phyloP scores from a whole-genome alignment of 768 basidiomycete species.

The Rhizopogon sp. region DNA sequence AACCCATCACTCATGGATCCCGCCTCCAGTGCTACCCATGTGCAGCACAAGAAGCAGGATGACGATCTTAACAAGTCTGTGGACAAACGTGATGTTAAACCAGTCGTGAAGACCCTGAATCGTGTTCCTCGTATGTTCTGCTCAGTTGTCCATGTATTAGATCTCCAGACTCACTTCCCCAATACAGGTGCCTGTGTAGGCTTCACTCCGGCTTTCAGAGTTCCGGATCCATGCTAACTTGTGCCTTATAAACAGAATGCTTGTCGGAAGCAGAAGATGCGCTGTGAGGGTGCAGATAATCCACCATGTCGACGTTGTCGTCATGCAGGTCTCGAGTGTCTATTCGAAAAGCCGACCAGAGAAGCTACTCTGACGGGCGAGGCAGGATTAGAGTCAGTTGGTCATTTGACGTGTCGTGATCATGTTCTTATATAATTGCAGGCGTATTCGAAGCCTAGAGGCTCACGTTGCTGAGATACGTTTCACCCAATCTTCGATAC shows the following conservation, averaged over 20 bases:
- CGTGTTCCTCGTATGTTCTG: conserved; percentile 74
- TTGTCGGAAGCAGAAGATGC: conserved; percentile 95
- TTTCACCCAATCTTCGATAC: conserved; percentile 67
- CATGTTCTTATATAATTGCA: conserved; percentile 28
- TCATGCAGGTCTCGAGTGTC: conserved; percentile 83
- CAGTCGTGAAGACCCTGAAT: conserved; percentile 74
- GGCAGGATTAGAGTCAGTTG: conserved; percentile 79
- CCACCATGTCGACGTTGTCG: conserved; percentile 95
- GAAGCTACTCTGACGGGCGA: conserved; percentile 86
- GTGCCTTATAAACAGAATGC: conserved; percentile 60
- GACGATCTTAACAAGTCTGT: conserved; percentile 33
- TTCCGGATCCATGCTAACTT: conserved; percentile 16
- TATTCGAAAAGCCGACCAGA: conserved; percentile 90
- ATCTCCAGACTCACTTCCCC: not conserved
- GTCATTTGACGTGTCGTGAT: not conserved
- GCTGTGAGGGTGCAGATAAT: conserved; percentile 94
- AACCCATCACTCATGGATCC: conserved; percentile 15
- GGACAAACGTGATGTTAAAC: conserved; percentile 65
- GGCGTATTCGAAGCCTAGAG: conserved; percentile 89
- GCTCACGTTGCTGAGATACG: conserved; percentile 80
- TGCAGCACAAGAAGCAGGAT: conserved; percentile 54
- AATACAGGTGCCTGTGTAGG: conserved; percentile 74
- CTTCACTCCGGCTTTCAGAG: conserved; percentile 9
- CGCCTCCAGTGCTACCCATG: not conserved
- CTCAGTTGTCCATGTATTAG: conserved; percentile 10